phyloP scores from a whole-genome alignment of 805 yeast genomes.

The Lipomyces mesembrius region DNA sequence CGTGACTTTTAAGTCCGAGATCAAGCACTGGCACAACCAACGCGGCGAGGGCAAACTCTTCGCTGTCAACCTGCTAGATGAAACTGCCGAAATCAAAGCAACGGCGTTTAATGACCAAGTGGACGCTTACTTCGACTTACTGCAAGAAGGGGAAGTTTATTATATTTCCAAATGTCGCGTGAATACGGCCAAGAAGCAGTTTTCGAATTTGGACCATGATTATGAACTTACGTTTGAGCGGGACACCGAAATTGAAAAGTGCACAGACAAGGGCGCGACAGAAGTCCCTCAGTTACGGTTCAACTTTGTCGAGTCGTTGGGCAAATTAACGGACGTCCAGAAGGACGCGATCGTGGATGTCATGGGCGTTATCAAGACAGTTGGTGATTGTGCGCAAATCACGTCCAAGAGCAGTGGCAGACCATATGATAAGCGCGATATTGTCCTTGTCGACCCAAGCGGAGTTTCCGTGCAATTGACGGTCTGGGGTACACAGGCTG shows the following conservation, averaged over 20 bases:
- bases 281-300: conserved; percentile 80
- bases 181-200: conserved; percentile 82
- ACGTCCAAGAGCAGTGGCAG: conserved; percentile 87
- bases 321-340: conserved; percentile 67
- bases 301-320: conserved; percentile 67
- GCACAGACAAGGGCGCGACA: conserved; percentile 56
- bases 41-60: conserved; percentile 90
- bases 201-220: conserved; percentile 80
- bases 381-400: conserved; percentile 75
- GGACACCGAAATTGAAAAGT: conserved; percentile 75
- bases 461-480: conserved; percentile 77
- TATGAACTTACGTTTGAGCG: conserved; percentile 84
- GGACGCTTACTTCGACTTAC: conserved; percentile 70
- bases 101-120: conserved; percentile 91
- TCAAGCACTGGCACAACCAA: conserved; percentile 84
- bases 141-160: conserved; percentile 90
- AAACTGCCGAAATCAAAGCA: conserved; percentile 94
- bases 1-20: conserved; percentile 83
- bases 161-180: conserved; percentile 81
- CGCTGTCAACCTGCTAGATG: conserved; percentile 85
- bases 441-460: conserved; percentile 82
- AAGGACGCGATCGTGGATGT: conserved; percentile 80
- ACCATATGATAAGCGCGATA: conserved; percentile 89
- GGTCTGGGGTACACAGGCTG: conserved; percentile 87
- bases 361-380: conserved; percentile 80